A percentile compares a stretch with the other conserved stretches of the same genome.
These are phyloP conservation scores for Trichoderma sp. DNA, from an alignment of 2,329 filamentous ascomycete genomes.

Conservation along the genomic window DNA sequence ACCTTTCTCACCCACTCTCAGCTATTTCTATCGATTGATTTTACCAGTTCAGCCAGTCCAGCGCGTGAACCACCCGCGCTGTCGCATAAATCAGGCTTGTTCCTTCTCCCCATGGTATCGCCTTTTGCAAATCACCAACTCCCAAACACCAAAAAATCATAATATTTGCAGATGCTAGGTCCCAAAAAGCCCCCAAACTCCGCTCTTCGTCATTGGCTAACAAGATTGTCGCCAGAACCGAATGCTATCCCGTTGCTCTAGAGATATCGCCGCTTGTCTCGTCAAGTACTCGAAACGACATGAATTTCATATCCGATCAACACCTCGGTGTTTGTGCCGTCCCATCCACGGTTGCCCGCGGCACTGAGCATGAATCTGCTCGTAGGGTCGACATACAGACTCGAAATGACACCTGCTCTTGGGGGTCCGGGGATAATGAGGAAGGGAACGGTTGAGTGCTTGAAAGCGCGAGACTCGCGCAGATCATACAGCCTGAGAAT, in stretches of 20 bases:
- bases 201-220: not conserved
- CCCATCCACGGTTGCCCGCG: slow-evolving; percentile 92
- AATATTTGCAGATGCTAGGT: not conserved
- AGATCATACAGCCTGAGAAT: slow-evolving; percentile 93
- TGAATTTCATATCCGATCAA: slow-evolving; percentile 90
- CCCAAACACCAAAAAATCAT: not conserved
- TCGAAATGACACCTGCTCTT: slow-evolving; percentile 80
- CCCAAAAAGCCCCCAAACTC: not conserved
- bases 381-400: slow-evolving; percentile 81
- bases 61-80: not conserved
- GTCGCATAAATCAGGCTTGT: not conserved
- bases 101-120: not conserved
- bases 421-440: slow-evolving; percentile 89
- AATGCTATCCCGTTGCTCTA: not conserved
- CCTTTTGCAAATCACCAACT: not conserved
- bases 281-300: slow-evolving; percentile 23
- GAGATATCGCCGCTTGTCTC: not conserved
- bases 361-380: slow-evolving; percentile 89
- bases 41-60: not conserved
- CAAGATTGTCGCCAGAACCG: not conserved
- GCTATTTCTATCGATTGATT: not conserved
- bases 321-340: slow-evolving; percentile 84
- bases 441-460: slow-evolving; percentile 83
- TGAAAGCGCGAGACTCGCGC: slow-evolving; percentile 59
- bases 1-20: not conserved